Evolutionary conservation across 805 yeast genomes (phyloP), one percentile per base, ranked within the genome.

Genomic region (Wickerhamomyces ciferrii): DNA sequence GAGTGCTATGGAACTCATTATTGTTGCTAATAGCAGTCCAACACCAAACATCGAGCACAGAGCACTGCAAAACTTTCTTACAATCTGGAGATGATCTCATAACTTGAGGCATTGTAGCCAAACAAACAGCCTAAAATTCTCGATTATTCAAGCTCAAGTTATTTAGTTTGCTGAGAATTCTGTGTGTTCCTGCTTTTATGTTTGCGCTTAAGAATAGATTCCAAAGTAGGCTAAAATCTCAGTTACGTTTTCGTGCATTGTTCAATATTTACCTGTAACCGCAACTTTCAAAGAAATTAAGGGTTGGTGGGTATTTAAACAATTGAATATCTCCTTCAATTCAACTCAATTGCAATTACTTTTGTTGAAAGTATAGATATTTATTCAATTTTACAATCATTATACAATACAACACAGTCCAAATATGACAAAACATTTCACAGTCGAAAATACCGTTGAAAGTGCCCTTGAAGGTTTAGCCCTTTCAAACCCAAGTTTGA

Each of bases 401-500:
- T 17, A 32, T 15, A 32, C 35, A 32, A 32, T 15, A n/a, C 10
- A 32, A 18, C 17, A 35, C 35, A 39, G 4, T 20, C 19, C 7
- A 41, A 32, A 5, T 14, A 53, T 51, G 54, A 54, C 60, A 10
- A 71, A 70, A 55, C 66, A 72, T 0, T 71, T 71, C 46, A 69
- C 69, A 53, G 66, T 71, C 11, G 46, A 61, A 6, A 64, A 68
- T 42, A 70, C 76, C 6, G 65, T 71, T 5, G 47, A 53, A 1
- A 54, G 69, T 2, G 62, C 67, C 42, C 59, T 71, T n/a, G 60
- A 61, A 46, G 76, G 74, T 3, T 58, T 70, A 42, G 68, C 65
- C 1, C 56, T 62, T 18, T 56, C 68, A 5, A 65, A 70, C 45
- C 73, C 73, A 17, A 61, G 67, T 2, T 53, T 70, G 15, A 58